Percentiles rank a stretch among this genome's conserved stretches.
Conservation (phyloP, 257 asterid genomes). For the Solanum pimpinellifolium region DNA sequence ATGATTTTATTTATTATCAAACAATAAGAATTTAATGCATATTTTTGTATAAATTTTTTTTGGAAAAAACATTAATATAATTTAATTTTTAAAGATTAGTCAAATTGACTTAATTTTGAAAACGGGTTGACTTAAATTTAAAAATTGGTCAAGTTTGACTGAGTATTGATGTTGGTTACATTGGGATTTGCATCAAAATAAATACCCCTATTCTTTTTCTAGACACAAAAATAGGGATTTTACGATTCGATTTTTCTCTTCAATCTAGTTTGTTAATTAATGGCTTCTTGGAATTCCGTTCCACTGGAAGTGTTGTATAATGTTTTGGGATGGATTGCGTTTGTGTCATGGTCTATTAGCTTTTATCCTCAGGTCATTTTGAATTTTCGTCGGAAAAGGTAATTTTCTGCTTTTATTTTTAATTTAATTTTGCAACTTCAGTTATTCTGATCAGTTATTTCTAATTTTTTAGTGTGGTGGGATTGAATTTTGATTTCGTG, state of each 20-base stretch:
- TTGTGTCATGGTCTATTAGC: conserved; percentile 79
- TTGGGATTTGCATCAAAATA: neutral
- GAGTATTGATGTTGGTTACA: neutral
- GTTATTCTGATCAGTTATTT: neutral
- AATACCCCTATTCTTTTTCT: neutral
- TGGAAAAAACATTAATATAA: too few relatives aligned
- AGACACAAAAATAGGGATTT: neutral
- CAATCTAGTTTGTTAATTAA: neutral
- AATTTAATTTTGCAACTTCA: neutral
- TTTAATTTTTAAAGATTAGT: too few relatives aligned
- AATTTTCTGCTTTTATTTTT: neutral
- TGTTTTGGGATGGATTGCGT: conserved; percentile 80
- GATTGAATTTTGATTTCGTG: conserved; percentile 83
- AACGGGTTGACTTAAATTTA: too few relatives aligned
- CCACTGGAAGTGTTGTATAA: conserved; percentile 51
- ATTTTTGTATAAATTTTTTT: too few relatives aligned
- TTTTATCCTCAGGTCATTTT: conserved; percentile 79
- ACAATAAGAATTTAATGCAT: too few relatives aligned
- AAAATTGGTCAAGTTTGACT: too few relatives aligned
- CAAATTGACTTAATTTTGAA: too few relatives aligned
- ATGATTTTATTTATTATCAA: too few relatives aligned
- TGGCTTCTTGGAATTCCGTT: conserved; percentile 75
- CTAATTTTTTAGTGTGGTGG: conserved; percentile 38
- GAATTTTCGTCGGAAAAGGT: conserved; percentile 84
- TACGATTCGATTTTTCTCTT: neutral